Percentiles rank a stretch among this genome's conserved stretches.
phyloP scores from a whole-genome alignment of 345 rosid genomes.

The Lagerstroemia speciosa region DNA sequence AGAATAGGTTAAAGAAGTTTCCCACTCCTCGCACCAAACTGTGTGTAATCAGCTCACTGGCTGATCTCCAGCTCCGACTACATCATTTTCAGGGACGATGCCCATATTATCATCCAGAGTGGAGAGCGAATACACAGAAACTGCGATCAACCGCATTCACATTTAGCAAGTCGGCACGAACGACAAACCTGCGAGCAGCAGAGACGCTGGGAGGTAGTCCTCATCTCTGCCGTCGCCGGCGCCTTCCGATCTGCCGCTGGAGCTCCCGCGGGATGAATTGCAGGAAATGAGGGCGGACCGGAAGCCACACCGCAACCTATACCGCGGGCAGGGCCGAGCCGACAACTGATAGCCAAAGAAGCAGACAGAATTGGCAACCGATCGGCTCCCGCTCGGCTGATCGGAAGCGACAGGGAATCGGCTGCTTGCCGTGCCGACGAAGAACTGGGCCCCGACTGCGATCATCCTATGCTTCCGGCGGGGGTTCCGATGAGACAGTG shows the following conservation, averaged over 20 bases:
- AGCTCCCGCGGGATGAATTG: conserved; percentile 34
- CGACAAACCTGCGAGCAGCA: conserved; percentile 64
- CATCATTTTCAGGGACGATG: background rate
- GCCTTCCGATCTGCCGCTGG: conserved; percentile 31
- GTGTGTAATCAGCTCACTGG: background rate
- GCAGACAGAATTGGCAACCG: background rate
- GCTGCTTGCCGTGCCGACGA: conserved; percentile 19
- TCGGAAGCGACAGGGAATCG: conserved; percentile 15
- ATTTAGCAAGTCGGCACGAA: background rate
- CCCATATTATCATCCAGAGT: background rate
- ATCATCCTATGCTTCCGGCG: background rate
- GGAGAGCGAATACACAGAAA: background rate
- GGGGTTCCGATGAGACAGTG: background rate
- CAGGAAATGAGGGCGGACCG: conserved; percentile 24
- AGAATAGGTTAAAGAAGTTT: background rate
- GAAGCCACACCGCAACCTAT: conserved; percentile 3
- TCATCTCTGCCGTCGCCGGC: conserved; percentile 23
- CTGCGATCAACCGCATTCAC: background rate
- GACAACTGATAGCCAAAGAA: conserved; percentile 8
- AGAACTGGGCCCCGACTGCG: conserved; percentile 23
- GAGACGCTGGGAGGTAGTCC: conserved; percentile 63
- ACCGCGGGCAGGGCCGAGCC: conserved; percentile 2
- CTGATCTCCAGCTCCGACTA: background rate
- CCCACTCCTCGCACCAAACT: background rate
- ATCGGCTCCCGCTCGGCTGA: conserved; percentile 8